phyloP scores from a whole-genome alignment of 2,329 filamentous ascomycete genomes.

The Colletotrichum sp. region DNA sequence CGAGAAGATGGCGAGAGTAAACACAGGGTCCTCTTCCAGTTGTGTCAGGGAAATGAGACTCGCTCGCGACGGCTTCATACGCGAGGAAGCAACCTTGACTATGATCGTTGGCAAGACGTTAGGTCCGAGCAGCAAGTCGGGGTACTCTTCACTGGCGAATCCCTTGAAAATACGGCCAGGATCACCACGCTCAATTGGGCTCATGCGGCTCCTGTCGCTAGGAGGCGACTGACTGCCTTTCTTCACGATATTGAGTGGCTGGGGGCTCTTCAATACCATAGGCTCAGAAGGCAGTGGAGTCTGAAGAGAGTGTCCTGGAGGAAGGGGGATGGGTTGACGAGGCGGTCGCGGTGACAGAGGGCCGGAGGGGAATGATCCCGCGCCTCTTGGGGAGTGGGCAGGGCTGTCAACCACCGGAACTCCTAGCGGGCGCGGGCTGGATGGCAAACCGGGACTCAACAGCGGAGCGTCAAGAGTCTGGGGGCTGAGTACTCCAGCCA shows the following conservation, averaged over 20 bases:
- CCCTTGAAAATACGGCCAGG: slow-evolving; percentile 69
- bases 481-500: slow-evolving; percentile 56
- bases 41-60: slow-evolving; percentile 83
- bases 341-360: slow-evolving; percentile 76
- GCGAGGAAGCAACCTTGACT: slow-evolving; percentile 88
- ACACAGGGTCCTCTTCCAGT: slow-evolving; percentile 90
- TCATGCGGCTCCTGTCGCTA: slow-evolving; percentile 37
- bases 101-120: slow-evolving; percentile 87
- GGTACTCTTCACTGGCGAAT: slow-evolving; percentile 84
- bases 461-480: slow-evolving; percentile 44
- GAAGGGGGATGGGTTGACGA: slow-evolving; percentile 74
- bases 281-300: slow-evolving; percentile 46
- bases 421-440: slow-evolving; percentile 61
- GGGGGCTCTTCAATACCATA: slow-evolving; percentile 42
- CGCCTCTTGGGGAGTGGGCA: slow-evolving; percentile 65
- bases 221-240: slow-evolving; percentile 31
- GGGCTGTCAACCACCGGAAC: neutral
- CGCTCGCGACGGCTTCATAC: slow-evolving; percentile 89
- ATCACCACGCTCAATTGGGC: slow-evolving; percentile 44
- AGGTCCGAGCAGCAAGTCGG: slow-evolving; percentile 83
- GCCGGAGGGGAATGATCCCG: slow-evolving; percentile 47
- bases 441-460: slow-evolving; percentile 64
- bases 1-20: slow-evolving; percentile 85
- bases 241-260: slow-evolving; percentile 44
- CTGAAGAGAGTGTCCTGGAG: slow-evolving; percentile 71